Base-by-base conservation (phyloP, 352 stramenopile genomes). In the Phytophthora podocarpi region DNA sequence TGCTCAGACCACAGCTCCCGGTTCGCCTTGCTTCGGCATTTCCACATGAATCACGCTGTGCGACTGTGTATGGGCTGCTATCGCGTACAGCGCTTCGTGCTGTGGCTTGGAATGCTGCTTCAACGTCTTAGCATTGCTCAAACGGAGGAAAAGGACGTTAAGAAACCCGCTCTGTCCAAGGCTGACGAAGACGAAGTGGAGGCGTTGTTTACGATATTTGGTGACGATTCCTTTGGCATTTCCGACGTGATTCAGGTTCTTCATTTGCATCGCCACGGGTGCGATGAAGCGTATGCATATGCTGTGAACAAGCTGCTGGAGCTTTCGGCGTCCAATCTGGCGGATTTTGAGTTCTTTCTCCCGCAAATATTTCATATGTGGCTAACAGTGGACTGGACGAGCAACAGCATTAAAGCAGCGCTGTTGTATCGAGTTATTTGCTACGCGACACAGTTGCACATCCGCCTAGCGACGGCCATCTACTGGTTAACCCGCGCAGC, bases 291-390 rank as follows among this genome's bases (percentile, higher is more conserved):
- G 28, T 94, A 94, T 43, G 70, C 72, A 20, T 65, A 80, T 21
- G 80, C 81, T 9, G 80, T 91, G 32, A 80, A 83, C 61, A 91
- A 92, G 51, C 59, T 94, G 21, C 61, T 94, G 53, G 77, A 87
- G 49, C 65, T 92, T 16, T 75, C 82, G 35, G 56, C 65, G 10
- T 67, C 72, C 12, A 90, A 89, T 52, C 35, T 94, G 34, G 61
- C 80, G 9, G 85, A 94, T 62, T 94, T 94, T 32, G 85, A 94
- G 63, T 94, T 94, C 39, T 94, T 94, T 61, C 41, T 94, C 46
- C 85, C 85, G 6, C 82, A 94, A 55, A 67, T 94, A 36, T 94
- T 92, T 57, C 85, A 94, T 46, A 80, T 92, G 70, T 94, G 85
- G 85, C 69, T 91, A 37, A 90, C 85, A 2, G 80, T 91, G 36